Conservation (phyloP, 164 flowering plant species). For the Berberis thunbergii region DNA sequence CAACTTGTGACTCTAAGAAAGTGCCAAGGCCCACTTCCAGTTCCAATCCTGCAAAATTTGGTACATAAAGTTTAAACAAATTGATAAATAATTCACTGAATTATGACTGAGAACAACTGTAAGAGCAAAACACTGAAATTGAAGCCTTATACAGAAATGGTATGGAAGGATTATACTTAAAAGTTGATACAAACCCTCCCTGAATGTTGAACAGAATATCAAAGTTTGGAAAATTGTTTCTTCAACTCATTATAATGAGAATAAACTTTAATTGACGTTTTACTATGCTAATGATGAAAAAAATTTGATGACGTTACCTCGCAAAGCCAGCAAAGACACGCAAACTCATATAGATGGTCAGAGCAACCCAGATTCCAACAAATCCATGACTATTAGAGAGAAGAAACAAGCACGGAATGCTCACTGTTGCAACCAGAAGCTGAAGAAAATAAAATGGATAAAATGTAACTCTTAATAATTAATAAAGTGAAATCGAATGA, state of each 20-base stretch:
- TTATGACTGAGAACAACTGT: not conserved
- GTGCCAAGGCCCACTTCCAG: slow-evolving; percentile 45
- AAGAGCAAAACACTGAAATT: too few relatives aligned
- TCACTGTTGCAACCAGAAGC: slow-evolving; percentile 65
- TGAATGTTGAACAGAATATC: too few relatives aligned
- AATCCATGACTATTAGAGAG: slow-evolving; percentile 59
- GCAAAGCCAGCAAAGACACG: slow-evolving; percentile 65
- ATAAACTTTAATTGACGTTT: not conserved
- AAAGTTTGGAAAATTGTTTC: too few relatives aligned
- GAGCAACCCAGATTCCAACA: slow-evolving; percentile 80
- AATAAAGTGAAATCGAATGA: not conserved
- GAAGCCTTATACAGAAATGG: too few relatives aligned
- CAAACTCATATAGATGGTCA: slow-evolving; percentile 69
- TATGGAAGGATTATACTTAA: too few relatives aligned
- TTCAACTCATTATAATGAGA: too few relatives aligned
- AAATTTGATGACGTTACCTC: slow-evolving; percentile 37
- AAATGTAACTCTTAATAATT: not conserved
- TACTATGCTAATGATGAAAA: too few relatives aligned
- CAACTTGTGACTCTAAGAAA: slow-evolving; percentile 21
- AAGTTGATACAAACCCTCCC: too few relatives aligned
- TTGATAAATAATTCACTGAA: too few relatives aligned
- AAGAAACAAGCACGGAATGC: slow-evolving; percentile 48
- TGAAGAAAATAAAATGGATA: slow-evolving; percentile 25
- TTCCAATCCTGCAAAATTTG: slow-evolving; percentile 27
- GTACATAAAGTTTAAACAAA: not conserved